phyloP scores from a whole-genome alignment of 2,329 filamentous ascomycete genomes.

The Metarhizium anisopliae region DNA sequence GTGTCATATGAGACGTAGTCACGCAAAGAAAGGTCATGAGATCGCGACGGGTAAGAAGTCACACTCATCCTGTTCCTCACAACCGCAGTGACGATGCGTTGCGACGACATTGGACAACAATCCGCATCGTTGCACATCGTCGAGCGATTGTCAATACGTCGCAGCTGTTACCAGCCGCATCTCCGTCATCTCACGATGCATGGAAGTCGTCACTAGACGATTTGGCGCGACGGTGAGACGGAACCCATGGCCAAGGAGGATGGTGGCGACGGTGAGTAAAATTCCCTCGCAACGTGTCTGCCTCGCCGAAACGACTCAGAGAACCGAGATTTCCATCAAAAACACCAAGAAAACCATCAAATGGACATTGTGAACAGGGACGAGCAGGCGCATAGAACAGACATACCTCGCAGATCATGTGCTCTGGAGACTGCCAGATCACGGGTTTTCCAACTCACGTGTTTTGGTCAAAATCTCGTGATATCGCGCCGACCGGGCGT shows the following conservation, averaged over 20 bases:
- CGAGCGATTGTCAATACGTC: neutral
- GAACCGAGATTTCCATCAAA: constrained; percentile 1
- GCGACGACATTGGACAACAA: neutral
- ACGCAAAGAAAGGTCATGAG: neutral
- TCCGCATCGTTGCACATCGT: neutral
- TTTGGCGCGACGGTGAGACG: neutral
- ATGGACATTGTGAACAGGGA: constrained; percentile 9
- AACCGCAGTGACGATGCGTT: neutral
- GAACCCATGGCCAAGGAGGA: neutral
- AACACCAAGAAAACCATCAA: constrained; percentile 7
- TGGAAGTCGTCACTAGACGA: constrained; percentile 4
- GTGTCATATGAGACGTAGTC: neutral
- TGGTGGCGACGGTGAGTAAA: neutral
- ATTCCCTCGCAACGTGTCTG: neutral
- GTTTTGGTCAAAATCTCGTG: constrained; percentile 37
- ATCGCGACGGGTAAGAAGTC: neutral
- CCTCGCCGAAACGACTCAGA: neutral
- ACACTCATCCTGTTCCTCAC: neutral
- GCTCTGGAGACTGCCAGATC: constrained; percentile 29
- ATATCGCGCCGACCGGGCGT: constrained; percentile 29
- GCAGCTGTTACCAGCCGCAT: neutral
- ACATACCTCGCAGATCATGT: constrained; percentile 39
- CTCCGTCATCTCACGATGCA: neutral
- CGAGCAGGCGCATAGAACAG: constrained; percentile 15
- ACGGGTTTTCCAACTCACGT: constrained; percentile 36